phyloP scores from a whole-genome alignment of 192 early-diverging fungal genomes.

The Backusella luteola region DNA sequence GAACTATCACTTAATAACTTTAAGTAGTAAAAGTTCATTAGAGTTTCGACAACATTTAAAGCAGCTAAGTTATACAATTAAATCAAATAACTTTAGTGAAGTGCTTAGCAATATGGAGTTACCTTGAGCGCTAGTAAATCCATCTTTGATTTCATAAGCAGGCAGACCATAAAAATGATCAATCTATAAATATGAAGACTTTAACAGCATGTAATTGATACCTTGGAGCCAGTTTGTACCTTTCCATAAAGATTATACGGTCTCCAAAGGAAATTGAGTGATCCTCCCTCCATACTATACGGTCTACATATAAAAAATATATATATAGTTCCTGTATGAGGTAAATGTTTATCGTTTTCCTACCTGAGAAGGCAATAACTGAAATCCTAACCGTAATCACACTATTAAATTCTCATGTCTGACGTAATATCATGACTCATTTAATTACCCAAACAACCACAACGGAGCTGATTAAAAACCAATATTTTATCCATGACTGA shows the following conservation, averaged over 20 bases:
- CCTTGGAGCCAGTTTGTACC: not conserved
- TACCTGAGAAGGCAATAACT: not conserved
- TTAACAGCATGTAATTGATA: not conserved
- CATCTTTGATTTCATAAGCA: constrained; percentile 28
- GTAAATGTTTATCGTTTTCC: not conserved
- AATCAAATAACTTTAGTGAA: not conserved
- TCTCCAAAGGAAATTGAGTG: constrained; percentile 25
- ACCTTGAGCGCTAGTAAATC: constrained; percentile 39
- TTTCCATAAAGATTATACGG: constrained; percentile 37
- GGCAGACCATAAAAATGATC: constrained; percentile 34
- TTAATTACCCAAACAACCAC: not conserved
- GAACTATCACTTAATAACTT: not conserved
- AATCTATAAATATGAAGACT: constrained; percentile 14
- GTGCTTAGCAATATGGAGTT: not conserved
- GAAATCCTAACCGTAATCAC: not conserved
- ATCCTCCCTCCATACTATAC: constrained; percentile 30
- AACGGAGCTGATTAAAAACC: not conserved
- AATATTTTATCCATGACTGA: not conserved
- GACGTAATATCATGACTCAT: not conserved
- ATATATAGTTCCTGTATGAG: not conserved
- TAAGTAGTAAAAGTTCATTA: constrained; percentile 29
- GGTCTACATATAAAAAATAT: constrained; percentile 14
- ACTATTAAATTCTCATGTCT: not conserved
- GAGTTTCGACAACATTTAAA: constrained; percentile 32
- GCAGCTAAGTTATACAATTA: not conserved